Evolutionary conservation across 2,329 filamentous ascomycete genomes (phyloP).

Genomic region (Thielaviopsis populi): DNA sequence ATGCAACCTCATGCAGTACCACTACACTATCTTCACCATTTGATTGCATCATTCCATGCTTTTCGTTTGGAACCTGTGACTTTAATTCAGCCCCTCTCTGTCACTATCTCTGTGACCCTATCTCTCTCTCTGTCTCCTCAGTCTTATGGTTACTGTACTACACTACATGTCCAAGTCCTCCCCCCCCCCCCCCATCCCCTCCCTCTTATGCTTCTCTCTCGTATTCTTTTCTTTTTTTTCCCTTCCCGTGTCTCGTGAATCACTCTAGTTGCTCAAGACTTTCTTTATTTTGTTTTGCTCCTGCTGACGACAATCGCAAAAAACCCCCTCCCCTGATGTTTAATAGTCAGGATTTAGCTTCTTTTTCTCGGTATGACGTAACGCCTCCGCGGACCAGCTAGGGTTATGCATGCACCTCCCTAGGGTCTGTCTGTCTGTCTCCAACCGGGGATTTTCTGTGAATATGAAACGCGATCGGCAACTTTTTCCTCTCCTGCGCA

Average conservation of each 20-base stretch:
- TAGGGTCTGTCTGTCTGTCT: no score
- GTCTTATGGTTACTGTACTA: background rate
- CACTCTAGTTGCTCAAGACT: background rate
- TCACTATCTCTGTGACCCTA: background rate
- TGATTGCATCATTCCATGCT: background rate
- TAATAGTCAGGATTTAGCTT: background rate
- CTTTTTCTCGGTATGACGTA: background rate
- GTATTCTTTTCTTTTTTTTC: background rate
- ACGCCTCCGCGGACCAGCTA: background rate
- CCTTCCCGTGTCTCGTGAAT: background rate
- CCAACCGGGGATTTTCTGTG: background rate
- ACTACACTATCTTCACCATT: background rate
- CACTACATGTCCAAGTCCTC: background rate
- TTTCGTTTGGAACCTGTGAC: background rate
- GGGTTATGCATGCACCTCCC: background rate
- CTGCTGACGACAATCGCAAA: background rate
- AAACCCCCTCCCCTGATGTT: background rate
- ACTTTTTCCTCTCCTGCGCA: background rate
- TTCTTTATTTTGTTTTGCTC: background rate
- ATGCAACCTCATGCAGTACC: background rate
- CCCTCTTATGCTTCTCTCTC: no score
- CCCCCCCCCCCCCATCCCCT: no score
- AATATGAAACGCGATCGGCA: background rate
- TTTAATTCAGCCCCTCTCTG: background rate
- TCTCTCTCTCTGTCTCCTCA: background rate